These are phyloP conservation scores for Thalassiosira allenii DNA, from an alignment of 352 stramenopile genomes.

Conservation along the genomic window DNA sequence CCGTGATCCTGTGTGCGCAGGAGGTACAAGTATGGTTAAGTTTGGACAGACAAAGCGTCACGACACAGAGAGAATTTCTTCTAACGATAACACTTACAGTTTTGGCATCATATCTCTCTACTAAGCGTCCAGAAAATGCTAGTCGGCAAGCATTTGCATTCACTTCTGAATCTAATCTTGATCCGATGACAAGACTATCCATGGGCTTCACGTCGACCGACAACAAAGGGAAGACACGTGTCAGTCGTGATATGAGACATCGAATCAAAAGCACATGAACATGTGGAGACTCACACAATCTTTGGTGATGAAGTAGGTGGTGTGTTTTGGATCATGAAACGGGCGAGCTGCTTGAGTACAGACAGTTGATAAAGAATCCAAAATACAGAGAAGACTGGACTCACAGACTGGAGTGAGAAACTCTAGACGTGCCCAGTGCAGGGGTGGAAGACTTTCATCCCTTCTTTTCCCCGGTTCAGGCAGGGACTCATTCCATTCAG, in stretches of 20 bases:
- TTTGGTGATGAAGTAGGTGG: no score
- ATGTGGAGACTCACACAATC: no score
- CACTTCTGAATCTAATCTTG: slow-evolving; percentile 82
- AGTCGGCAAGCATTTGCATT: slow-evolving; percentile 86
- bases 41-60: slow-evolving; percentile 6
- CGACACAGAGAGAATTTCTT: no score
- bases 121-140: slow-evolving; percentile 86
- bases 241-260: no score
- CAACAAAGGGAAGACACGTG: no score
- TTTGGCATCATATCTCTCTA: slow-evolving; percentile 76
- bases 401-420: slow-evolving; percentile 87
- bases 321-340: no score
- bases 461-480: slow-evolving; percentile 22
- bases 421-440: slow-evolving; percentile 87
- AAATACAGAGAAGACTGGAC: no score
- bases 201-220: no score
- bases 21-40: neutral
- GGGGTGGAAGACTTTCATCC: slow-evolving; percentile 46
- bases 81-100: slow-evolving; percentile 45
- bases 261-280: no score
- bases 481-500: slow-evolving; percentile 8
- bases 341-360: no score
- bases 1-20: slow-evolving; percentile 35
- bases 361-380: no score
- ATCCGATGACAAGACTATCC: slow-evolving; percentile 87